Base-by-base conservation (phyloP, 805 yeast genomes). In the Lachancea mirantina region DNA sequence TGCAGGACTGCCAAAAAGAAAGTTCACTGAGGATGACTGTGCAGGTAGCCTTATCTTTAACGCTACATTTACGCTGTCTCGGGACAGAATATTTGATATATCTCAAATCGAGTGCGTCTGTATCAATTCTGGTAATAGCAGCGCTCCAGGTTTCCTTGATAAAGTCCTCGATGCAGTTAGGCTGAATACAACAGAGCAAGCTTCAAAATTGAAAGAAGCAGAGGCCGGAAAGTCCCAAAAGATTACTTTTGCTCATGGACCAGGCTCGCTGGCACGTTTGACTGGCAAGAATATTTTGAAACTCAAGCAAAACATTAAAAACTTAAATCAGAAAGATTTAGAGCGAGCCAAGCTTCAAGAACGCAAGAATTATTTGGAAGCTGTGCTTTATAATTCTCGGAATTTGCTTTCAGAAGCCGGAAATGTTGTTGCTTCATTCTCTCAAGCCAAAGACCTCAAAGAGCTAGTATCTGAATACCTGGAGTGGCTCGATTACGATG, bases 401-500 rank as follows among this genome's bases (percentile, higher is more conserved):
- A 65, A 71, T 7, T 67, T 62, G 32, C 46, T 84, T 13, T 80
- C 74, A 11, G 74, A 74, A 19, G 11, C 14, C 7, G n/a, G n/a
- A n/a, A 69, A 70, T 23, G 73, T 68, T 15, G 68, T 67, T 6
- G 37, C 42, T 0, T 55, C 55, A 8, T 68, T 64, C 27, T 62
- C 69, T 0, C 72, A 74, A 6, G 48, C 55, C 4, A 46, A 53
- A 0, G 59, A 65, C 23, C 56, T 68, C 7, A 42, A 61, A 1
- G 36, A 45, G 0, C 40, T 61, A 5, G 71, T 79, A 4, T 36
- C 62, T 10, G 76, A 72, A 8, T 58, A 65, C 16, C 59, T 82
- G 28, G 89, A 80, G 38, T 84, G 95, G 95, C 61, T 85, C 23
- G 94, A 84, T 30, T 74, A 72, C 46, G 85, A 76, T 11, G 68